phyloP scores from a whole-genome alignment of 495 filamentous ascomycete genomes.

The Penicillium angulare region DNA sequence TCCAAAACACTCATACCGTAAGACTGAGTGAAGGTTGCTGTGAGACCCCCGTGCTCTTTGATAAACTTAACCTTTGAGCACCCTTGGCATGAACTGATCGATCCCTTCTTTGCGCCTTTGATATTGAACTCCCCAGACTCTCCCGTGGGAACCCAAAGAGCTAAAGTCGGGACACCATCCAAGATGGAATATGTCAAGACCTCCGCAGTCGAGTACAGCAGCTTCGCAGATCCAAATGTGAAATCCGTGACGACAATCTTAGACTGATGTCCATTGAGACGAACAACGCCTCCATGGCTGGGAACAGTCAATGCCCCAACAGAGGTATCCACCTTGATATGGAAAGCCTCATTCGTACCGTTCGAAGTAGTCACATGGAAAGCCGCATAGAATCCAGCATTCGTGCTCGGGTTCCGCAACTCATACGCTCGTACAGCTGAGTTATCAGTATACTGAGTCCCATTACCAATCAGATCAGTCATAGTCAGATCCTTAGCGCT shows the following conservation, averaged over 20 bases:
- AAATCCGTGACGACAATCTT: constrained; percentile 64
- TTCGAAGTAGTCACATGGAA: constrained; percentile 50
- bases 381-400: constrained; percentile 56
- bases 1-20: constrained; percentile 47
- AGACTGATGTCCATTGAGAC: constrained; percentile 57
- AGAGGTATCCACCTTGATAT: constrained; percentile 53
- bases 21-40: constrained; percentile 42
- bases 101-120: constrained; percentile 42
- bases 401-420: constrained; percentile 55
- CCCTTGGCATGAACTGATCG: constrained; percentile 26
- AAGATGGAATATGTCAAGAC: constrained; percentile 52
- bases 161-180: constrained; percentile 47
- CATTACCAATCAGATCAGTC: constrained; percentile 55
- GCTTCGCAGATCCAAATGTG: constrained; percentile 43
- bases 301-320: constrained; percentile 49
- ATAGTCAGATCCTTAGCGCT: constrained; percentile 51
- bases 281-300: constrained; percentile 34
- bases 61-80: constrained; percentile 41
- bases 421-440: constrained; percentile 44
- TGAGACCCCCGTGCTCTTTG: constrained; percentile 29
- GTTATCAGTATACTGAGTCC: constrained; percentile 55
- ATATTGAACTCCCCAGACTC: constrained; percentile 56
- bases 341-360: constrained; percentile 47
- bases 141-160: constrained; percentile 53
- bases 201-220: constrained; percentile 62